These are phyloP conservation scores for Aspergillus ruber DNA, from an alignment of 2,329 filamentous ascomycete genomes.

Conservation along the genomic window DNA sequence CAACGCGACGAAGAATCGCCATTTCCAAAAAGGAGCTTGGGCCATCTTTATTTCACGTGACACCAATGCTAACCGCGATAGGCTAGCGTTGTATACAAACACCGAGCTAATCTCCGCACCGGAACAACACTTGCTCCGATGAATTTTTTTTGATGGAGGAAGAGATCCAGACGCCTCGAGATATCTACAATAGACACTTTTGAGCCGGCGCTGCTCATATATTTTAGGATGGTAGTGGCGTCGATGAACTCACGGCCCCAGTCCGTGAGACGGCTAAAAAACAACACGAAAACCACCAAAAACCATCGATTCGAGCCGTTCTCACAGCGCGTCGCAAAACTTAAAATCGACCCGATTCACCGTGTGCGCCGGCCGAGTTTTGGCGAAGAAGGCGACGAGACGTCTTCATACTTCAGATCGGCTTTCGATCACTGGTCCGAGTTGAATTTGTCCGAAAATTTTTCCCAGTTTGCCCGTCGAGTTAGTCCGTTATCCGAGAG, in stretches of 20 bases:
- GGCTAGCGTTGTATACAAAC: slow-evolving; percentile 8
- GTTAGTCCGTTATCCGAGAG: slow-evolving; percentile 77
- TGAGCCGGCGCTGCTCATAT: slow-evolving; percentile 21
- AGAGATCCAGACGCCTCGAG: slow-evolving; percentile 12
- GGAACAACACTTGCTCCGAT: slow-evolving; percentile 27
- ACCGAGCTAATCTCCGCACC: slow-evolving; percentile 18
- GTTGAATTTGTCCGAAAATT: slow-evolving; percentile 78
- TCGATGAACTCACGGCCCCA: slow-evolving; percentile 63
- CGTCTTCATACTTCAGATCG: slow-evolving; percentile 80
- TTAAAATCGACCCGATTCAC: slow-evolving; percentile 90
- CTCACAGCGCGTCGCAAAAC: slow-evolving; percentile 78
- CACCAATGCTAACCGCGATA: background rate
- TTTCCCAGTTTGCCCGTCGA: slow-evolving; percentile 68
- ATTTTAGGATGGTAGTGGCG: slow-evolving; percentile 42
- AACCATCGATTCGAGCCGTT: slow-evolving; percentile 90
- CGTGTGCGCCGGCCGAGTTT: slow-evolving; percentile 75
- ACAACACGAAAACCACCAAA: slow-evolving; percentile 66
- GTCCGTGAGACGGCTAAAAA: slow-evolving; percentile 60
- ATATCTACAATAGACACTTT: slow-evolving; percentile 6
- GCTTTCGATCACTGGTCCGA: slow-evolving; percentile 85
- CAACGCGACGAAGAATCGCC: slow-evolving; percentile 1
- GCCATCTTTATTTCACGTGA: slow-evolving; percentile 26
- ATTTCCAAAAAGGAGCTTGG: slow-evolving; percentile 24
- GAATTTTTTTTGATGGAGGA: slow-evolving; percentile 32
- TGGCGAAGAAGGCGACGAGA: slow-evolving; percentile 66